Conservation (phyloP, 2,329 filamentous ascomycete genomes). For the Leptographium radiaticola region DNA sequence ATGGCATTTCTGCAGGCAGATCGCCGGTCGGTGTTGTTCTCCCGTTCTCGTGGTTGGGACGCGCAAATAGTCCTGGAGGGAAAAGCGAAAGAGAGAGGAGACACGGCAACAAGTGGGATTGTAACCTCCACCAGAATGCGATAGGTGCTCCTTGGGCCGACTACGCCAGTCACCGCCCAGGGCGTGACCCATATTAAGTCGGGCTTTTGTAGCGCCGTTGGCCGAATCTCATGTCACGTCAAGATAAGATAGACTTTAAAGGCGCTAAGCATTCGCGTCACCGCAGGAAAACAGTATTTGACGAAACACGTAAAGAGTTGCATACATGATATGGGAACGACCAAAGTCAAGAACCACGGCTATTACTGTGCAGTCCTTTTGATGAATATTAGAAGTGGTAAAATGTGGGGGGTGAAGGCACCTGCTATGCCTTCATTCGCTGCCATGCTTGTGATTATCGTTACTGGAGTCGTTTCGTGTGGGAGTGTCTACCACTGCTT, state of each 20-base stretch:
- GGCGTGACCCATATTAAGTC: not conserved
- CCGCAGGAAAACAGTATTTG: not conserved
- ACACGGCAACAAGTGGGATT: slow-evolving; percentile 1
- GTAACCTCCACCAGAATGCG: slow-evolving; percentile 1
- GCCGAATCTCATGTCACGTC: not conserved
- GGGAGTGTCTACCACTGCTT: slow-evolving; percentile 17
- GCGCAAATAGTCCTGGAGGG: not conserved
- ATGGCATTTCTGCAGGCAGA: slow-evolving; percentile 2
- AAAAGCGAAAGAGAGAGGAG: not conserved
- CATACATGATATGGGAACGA: not conserved
- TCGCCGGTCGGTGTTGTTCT: not conserved
- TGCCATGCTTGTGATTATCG: not conserved
- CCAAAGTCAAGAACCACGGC: not conserved
- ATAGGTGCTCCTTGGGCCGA: not conserved
- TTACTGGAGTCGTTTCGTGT: not conserved
- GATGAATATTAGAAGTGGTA: not conserved
- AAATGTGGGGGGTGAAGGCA: not conserved
- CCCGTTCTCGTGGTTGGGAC: not conserved
- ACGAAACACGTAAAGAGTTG: not conserved
- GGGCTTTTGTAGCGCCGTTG: not conserved
- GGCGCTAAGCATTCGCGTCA: not conserved
- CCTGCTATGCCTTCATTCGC: not conserved
- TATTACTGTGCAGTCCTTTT: not conserved
- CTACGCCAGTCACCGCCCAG: not conserved
- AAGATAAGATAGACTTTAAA: slow-evolving; percentile 5